Base-by-base conservation (phyloP, 2,329 filamentous ascomycete species). In the Laburnicola sp. region DNA sequence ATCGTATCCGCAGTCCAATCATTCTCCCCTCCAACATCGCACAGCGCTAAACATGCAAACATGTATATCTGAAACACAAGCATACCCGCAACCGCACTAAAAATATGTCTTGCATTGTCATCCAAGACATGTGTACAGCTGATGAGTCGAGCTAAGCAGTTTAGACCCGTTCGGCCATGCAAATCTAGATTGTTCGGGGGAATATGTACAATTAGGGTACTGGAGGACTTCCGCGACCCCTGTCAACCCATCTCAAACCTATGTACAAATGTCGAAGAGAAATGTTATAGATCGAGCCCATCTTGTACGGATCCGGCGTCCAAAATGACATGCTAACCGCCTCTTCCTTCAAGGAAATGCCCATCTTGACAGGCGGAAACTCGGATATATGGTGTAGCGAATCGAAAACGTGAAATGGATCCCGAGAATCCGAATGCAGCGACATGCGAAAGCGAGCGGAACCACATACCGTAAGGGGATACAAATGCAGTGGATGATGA, bases 351-450 rank as follows among this genome's bases (percentile, higher is more conserved):
- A 43, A 43, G 10, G 35, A 23, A 5, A 11, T 23, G 10, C 21
- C 36, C 5, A 22, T 23, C 23, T 25, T 16, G 23, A 6, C 27
- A 27, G 11, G 3, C 32, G 23, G 34, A 21, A 40, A 51, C 40
- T 11, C 38, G 49, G 53, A 45, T 52, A 52, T 56, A 49, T 56
- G 41, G 28, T 51, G 23, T 40, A 54, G 47, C 53, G 52, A 51
- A 51, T 54, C 55, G 45, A 51, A 48, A 55, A 27, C 46, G 27
- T 36, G n/a, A 36, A 48, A 37, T 5, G 11, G 30, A 40, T 44
- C 50, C 34, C 10, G 45, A 41, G 21, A 22, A 43, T 34, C 32
- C 10, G 27, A 40, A 16, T 27, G 11, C 11, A 40, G 25, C 10
- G 16, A 35, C 26, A 9, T 28, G 28, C 10, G 38, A 47, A 52